Conservation (phyloP, 2,329 filamentous ascomycete species). For the Ceratocystis harringtonii region DNA sequence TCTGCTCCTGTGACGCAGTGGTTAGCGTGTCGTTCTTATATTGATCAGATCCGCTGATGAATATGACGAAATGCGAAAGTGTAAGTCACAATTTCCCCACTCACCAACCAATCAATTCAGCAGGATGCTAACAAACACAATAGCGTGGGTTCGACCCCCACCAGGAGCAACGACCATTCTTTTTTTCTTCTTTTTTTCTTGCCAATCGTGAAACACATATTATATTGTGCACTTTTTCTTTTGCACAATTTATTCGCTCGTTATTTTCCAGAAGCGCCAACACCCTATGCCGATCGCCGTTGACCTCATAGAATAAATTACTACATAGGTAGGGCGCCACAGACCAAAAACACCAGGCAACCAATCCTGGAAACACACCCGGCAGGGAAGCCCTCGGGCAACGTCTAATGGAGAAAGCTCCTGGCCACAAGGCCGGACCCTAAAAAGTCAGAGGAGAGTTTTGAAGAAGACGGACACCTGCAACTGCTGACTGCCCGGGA, state of each 20-base stretch:
- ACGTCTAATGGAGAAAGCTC: no score
- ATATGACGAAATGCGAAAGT: constrained; percentile 20
- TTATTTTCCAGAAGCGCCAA: no score
- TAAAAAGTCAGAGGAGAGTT: no score
- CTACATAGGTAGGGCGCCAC: no score
- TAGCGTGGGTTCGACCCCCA: constrained; percentile 19
- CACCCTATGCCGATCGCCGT: no score
- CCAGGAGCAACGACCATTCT: constrained; percentile 17
- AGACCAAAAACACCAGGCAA: no score
- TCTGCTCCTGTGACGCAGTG: constrained; percentile 19
- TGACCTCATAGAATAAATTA: no score
- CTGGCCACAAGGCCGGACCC: no score
- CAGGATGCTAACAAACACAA: constrained; percentile 14
- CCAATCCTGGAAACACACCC: no score
- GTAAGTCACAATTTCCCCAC: constrained; percentile 9
- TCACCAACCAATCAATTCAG: constrained; percentile 11
- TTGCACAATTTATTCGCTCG: not conserved
- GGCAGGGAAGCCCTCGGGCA: no score
- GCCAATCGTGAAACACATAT: not conserved
- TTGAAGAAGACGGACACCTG: no score
- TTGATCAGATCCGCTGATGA: constrained; percentile 17
- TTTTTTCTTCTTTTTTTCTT: constrained; percentile 9
- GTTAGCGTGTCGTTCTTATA: constrained; percentile 20
- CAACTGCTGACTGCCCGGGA: no score
- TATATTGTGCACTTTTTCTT: not conserved